phyloP scores from a whole-genome alignment of 768 basidiomycete species.

The Tricholoma flavovirens region DNA sequence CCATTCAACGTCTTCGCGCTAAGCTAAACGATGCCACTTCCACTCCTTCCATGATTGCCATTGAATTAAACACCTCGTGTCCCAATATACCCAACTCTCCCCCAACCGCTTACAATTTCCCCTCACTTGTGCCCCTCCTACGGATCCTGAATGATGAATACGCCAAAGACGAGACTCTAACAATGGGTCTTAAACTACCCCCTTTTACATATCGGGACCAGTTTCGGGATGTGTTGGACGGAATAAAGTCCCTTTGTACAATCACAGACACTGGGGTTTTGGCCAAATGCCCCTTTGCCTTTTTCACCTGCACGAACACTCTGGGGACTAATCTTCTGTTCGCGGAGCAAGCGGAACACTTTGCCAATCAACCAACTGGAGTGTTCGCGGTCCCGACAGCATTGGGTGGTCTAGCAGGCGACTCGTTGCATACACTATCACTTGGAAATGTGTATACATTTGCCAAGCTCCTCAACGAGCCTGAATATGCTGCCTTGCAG shows the following conservation, averaged over 20 bases:
- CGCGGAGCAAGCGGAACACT: conserved; percentile 41
- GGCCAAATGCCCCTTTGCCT: conserved; percentile 47
- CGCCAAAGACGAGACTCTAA: conserved; percentile 45
- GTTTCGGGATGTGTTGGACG: conserved; percentile 48
- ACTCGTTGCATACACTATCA: conserved; percentile 66
- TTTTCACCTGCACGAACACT: conserved; percentile 78
- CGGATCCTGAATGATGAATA: conserved; percentile 45
- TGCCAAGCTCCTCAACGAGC: conserved; percentile 39
- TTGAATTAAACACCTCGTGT: conserved; percentile 83
- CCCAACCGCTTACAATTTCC: conserved; percentile 61
- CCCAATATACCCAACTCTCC: conserved; percentile 66
- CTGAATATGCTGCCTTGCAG: conserved; percentile 32
- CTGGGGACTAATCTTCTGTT: conserved; percentile 67
- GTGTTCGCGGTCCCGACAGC: conserved; percentile 58
- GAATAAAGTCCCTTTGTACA: conserved; percentile 36
- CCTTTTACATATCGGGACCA: conserved; percentile 64
- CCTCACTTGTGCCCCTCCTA: conserved; percentile 48
- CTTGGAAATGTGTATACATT: conserved; percentile 75
- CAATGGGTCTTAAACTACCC: conserved; percentile 74
- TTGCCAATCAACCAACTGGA: conserved; percentile 5
- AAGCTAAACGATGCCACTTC: conserved; percentile 23
- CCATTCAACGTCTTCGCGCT: conserved; percentile 57
- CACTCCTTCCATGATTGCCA: conserved; percentile 42
- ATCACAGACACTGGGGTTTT: conserved; percentile 4
- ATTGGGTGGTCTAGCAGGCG: conserved; percentile 73